These are phyloP conservation scores for Protea cynaroides DNA, from an alignment of 164 flowering plant genomes.

Conservation along the genomic window DNA sequence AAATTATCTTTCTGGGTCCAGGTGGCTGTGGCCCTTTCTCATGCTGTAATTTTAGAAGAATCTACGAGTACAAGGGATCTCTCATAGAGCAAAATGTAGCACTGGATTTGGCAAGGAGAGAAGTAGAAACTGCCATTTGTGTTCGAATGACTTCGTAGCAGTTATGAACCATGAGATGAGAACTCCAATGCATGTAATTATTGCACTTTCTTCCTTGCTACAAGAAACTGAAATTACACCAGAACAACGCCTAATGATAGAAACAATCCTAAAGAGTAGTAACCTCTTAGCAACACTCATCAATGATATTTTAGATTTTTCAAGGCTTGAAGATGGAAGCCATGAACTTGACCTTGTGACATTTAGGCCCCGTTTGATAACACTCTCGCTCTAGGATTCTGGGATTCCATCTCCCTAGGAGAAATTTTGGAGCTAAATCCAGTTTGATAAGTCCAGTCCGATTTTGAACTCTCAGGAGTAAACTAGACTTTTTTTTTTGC, in stretches of 20 bases:
- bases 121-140: slow-evolving; percentile 86
- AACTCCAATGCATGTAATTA: slow-evolving; percentile 90
- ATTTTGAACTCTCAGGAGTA: no score
- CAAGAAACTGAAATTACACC: slow-evolving; percentile 80
- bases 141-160: slow-evolving; percentile 93
- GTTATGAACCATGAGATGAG: slow-evolving; percentile 98
- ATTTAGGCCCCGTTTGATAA: no score
- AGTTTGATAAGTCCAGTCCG: no score
- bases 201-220: slow-evolving; percentile 76
- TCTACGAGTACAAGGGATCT: slow-evolving; percentile 88
- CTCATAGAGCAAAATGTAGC: slow-evolving; percentile 93
- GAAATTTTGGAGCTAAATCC: no score
- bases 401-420: no score
- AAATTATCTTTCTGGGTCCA: slow-evolving; percentile 16
- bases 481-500: no score
- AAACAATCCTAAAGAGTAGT: slow-evolving; percentile 79
- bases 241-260: slow-evolving; percentile 88
- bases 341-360: slow-evolving; percentile 65
- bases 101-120: slow-evolving; percentile 79
- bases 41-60: slow-evolving; percentile 89
- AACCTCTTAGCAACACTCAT: slow-evolving; percentile 78
- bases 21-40: slow-evolving; percentile 96
- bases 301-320: slow-evolving; percentile 87
- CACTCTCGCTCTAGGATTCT: no score
- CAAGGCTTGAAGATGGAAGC: slow-evolving; percentile 94